A percentile compares a stretch with the other conserved stretches of the same genome.
phyloP scores from a whole-genome alignment of 2,329 filamentous ascomycete genomes.

The Lachnellula occidentalis region DNA sequence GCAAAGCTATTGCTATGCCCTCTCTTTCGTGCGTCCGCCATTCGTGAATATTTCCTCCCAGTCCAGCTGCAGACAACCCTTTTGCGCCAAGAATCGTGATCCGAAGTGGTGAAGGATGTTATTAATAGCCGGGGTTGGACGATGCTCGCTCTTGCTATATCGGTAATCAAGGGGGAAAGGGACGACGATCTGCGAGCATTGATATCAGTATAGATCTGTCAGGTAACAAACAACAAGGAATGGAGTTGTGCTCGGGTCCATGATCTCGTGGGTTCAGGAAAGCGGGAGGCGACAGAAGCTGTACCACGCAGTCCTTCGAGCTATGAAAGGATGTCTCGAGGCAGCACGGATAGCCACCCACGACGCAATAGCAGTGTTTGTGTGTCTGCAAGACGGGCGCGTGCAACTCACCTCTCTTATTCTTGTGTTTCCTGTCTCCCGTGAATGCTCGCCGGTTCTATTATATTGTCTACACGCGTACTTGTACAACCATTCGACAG shows the following conservation, averaged over 20 bases:
- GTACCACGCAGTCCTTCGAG: conserved; percentile 21
- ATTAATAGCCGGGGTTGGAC: conserved; percentile 12
- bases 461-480: conserved; percentile 9
- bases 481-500: conserved; percentile 16
- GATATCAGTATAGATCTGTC: conserved; percentile 16
- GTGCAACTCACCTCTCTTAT: conserved; percentile 20
- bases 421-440: conserved; percentile 14
- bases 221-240: conserved; percentile 13
- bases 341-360: conserved; percentile 15
- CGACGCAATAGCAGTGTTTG: conserved; percentile 18
- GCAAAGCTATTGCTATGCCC: conserved; percentile 24
- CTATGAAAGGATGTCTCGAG: conserved; percentile 23
- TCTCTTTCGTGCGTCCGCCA: conserved; percentile 21
- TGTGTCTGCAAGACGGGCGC: conserved; percentile 19
- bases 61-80: conserved; percentile 18
- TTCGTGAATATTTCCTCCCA: conserved; percentile 24
- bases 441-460: conserved; percentile 10
- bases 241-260: conserved; percentile 11
- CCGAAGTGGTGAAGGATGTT: conserved; percentile 4
- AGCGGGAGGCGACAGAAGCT: conserved; percentile 13
- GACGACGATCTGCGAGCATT: conserved; percentile 17
- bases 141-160: conserved; percentile 5
- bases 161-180: neutral
- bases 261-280: conserved; percentile 23
- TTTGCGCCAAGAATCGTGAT: conserved; percentile 7